These are phyloP conservation scores for Vaccinium corymbosum DNA, from an alignment of 148 eudicot species.

Conservation along the genomic window DNA sequence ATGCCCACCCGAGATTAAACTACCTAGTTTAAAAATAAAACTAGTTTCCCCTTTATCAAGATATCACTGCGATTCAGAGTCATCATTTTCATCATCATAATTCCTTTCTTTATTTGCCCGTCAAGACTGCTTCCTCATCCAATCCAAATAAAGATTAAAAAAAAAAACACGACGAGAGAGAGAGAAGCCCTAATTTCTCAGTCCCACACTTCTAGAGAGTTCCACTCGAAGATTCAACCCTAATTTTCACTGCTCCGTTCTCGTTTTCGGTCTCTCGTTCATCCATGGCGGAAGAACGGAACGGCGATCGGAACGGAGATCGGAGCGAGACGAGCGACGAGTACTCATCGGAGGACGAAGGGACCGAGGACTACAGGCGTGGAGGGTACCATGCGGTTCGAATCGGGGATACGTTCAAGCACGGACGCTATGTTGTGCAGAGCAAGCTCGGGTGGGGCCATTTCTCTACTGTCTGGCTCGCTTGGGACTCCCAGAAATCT, in stretches of 20 bases:
- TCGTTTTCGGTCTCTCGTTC: neutral
- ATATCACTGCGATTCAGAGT: too few relatives aligned
- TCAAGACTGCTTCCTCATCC: neutral
- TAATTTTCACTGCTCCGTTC: neutral
- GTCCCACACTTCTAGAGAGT: neutral
- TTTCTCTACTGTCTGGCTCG: slow-evolving; percentile 41
- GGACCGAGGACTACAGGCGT: slow-evolving; percentile 21
- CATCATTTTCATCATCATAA: neutral
- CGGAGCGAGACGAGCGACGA: slow-evolving; percentile 36
- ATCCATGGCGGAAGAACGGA: slow-evolving; percentile 26
- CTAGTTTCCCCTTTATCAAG: too few relatives aligned
- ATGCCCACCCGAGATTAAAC: too few relatives aligned
- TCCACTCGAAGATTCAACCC: neutral
- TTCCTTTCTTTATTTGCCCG: slow-evolving; percentile 19
- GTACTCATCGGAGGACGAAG: slow-evolving; percentile 41
- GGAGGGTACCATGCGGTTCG: slow-evolving; percentile 25
- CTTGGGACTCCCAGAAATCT: slow-evolving; percentile 30
- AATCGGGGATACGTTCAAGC: slow-evolving; percentile 17
- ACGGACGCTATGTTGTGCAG: slow-evolving; percentile 25
- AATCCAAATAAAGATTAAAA: neutral
- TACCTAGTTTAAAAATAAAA: too few relatives aligned
- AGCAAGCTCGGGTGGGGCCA: slow-evolving; percentile 43
- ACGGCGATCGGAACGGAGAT: slow-evolving; percentile 27
- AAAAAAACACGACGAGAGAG: neutral
- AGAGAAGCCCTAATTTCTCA: slow-evolving; percentile 15